Evolutionary conservation across 148 eudicot genomes (phyloP).

Genomic region (Bassia scoparia): DNA sequence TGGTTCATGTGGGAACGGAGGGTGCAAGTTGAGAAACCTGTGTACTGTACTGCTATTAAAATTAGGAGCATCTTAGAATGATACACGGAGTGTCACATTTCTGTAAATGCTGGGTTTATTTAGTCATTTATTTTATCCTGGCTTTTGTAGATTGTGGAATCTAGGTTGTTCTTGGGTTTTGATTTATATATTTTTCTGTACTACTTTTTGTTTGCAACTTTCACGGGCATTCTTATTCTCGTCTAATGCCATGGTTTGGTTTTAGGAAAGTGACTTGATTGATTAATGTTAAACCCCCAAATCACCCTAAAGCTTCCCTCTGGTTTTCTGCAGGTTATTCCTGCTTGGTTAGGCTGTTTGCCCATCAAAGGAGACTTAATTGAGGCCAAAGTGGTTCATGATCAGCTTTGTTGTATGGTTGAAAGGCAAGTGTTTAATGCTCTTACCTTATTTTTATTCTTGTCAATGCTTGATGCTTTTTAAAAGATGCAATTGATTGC

Average conservation of each 20-base stretch:
- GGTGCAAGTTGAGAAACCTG: not conserved
- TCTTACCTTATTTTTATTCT: not conserved
- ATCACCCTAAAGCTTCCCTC: not conserved
- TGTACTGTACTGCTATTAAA: not conserved
- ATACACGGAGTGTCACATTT: too few species aligned
- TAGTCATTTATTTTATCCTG: too few species aligned
- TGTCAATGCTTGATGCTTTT: not conserved
- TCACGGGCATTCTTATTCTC: too few species aligned
- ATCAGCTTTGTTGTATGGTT: conserved; percentile 81
- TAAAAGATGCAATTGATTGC: not conserved
- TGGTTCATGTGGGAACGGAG: not conserved
- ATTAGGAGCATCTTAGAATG: too few species aligned
- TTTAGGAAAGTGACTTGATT: not conserved
- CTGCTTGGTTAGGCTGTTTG: conserved; percentile 79
- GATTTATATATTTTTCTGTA: too few species aligned
- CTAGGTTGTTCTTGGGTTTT: too few species aligned
- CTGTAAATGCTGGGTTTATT: too few species aligned
- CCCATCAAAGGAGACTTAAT: conserved; percentile 77
- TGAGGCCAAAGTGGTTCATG: conserved; percentile 93
- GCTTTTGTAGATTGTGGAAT: too few species aligned
- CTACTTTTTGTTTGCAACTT: too few species aligned
- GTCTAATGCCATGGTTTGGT: too few species aligned
- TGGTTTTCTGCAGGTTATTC: conserved; percentile 54
- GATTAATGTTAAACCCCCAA: too few species aligned
- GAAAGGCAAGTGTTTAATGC: conserved; percentile 50